Base-by-base conservation (phyloP, 768 basidiomycete species). In the Auricularia sp. region DNA sequence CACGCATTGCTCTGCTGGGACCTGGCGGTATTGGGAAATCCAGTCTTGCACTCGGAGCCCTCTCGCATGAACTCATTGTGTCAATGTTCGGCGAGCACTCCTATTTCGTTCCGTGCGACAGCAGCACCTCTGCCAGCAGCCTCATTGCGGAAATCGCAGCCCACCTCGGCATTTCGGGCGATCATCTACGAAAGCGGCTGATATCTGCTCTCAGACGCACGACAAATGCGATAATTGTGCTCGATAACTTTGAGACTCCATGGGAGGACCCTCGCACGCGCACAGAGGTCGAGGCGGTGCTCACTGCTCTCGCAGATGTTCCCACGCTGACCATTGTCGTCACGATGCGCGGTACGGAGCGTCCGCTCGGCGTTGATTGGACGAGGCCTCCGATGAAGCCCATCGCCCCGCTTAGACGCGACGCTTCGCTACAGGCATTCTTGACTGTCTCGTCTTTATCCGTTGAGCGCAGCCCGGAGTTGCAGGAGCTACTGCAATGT, bases 181-280 rank as follows among this genome's bases (percentile, higher is more conserved):
- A 34, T 7, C 18, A 59, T 5, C 56, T 59, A 1, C 56, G 18
- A 24, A 24, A 59, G 29, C 56, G 56, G 8, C 24, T 59, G 24
- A 5, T 59, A 11, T 4, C 56, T 29, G 18, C 56, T 29, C 56
- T 59, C 24, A 10, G 54, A 54, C 7, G 16, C 56, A 33, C 11
- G n/a, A 21, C 11, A 13, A 7, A 45, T 3, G 47, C 24, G 7
- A 56, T 79, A 21, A 39, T 80, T 24, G 65, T 79, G 21, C 68
- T 80, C 8, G 77, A 79, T 63, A 77, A 79, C 63, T 77, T 80
- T 59, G 79, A 80, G 70, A 77, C 77, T 8, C 71, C 75, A 3
- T 78, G 77, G 77, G 70, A 75, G 64, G 68, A 69, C 54, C 63
- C 59, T 7, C 67, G 65, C 2, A 65, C 64, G n/a, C 72, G 68